These are phyloP conservation scores for Patellaria atrata DNA, from an alignment of 495 filamentous ascomycete species.

Conservation along the genomic window DNA sequence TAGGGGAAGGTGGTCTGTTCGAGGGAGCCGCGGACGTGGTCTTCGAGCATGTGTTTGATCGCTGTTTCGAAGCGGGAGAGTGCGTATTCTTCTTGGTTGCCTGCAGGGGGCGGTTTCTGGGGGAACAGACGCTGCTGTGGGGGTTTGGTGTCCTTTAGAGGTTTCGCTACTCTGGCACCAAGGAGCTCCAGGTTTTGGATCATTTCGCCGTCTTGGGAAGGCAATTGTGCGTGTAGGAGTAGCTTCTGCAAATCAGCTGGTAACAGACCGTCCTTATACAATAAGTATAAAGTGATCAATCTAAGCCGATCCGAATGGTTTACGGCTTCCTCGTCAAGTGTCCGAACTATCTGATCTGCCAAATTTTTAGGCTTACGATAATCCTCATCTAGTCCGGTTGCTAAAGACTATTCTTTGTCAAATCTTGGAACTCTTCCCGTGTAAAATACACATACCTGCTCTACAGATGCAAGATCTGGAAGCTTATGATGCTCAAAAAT, in stretches of 20 bases:
- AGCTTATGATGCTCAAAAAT: conserved; percentile 74
- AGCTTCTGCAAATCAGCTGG: conserved; percentile 73
- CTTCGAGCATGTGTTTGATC: conserved; percentile 47
- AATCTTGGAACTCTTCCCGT: neutral
- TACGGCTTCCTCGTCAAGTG: conserved; percentile 68
- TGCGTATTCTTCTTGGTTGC: conserved; percentile 38
- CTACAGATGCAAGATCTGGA: conserved; percentile 69
- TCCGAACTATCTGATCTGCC: conserved; percentile 67
- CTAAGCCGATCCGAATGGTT: conserved; percentile 60
- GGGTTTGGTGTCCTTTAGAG: conserved; percentile 60
- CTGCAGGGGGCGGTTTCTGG: conserved; percentile 35
- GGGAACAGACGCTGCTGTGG: conserved; percentile 52
- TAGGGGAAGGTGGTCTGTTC: conserved; percentile 59
- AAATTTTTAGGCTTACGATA: conserved; percentile 80
- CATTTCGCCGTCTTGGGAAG: conserved; percentile 52
- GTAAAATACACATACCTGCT: conserved; percentile 38
- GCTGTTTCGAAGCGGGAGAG: conserved; percentile 44
- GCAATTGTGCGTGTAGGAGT: conserved; percentile 68
- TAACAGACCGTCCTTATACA: conserved; percentile 81
- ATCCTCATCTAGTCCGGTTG: conserved; percentile 88
- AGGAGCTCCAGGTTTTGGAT: conserved; percentile 71
- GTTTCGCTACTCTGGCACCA: conserved; percentile 58
- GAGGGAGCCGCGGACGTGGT: conserved; percentile 41
- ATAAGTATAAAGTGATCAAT: conserved; percentile 68
- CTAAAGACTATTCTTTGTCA: conserved; percentile 43